A percentile compares a stretch with the other conserved stretches of the same genome.
phyloP scores from a whole-genome alignment of 108 stramenopile species.

The Nitzschia inconspicua region DNA sequence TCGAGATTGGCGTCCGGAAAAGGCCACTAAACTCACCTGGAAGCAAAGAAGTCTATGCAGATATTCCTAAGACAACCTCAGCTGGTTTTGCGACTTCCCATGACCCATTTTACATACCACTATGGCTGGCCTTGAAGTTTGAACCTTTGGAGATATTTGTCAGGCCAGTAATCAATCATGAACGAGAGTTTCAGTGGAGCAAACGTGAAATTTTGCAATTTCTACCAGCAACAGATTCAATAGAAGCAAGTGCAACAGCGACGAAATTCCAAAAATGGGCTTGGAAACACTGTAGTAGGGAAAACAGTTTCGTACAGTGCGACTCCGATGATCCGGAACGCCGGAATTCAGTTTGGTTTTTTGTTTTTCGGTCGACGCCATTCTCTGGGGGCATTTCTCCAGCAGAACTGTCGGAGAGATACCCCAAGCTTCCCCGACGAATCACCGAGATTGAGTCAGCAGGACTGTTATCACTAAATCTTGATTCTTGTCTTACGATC shows the following conservation, averaged over 20 bases:
- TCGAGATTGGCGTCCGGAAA: constrained; percentile 52
- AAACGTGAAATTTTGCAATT: constrained; percentile 30
- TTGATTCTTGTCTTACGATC: constrained; percentile 48
- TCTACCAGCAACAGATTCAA: too few species aligned
- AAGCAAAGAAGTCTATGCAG: not conserved
- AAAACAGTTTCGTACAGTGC: constrained; percentile 16
- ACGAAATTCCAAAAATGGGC: constrained; percentile 11
- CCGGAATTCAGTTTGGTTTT: constrained; percentile 6
- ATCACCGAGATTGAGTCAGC: constrained; percentile 5
- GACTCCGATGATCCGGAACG: not conserved
- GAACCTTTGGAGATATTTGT: constrained; percentile 30
- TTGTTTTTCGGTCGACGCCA: constrained; percentile 20
- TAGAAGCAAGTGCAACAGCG: not conserved
- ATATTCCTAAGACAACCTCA: not conserved
- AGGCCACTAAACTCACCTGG: not conserved
- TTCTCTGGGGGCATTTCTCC: too few species aligned
- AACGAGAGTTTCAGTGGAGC: constrained; percentile 26
- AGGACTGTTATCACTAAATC: constrained; percentile 29
- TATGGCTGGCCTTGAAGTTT: constrained; percentile 48
- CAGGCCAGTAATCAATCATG: constrained; percentile 14
- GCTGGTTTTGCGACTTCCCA: constrained; percentile 33
- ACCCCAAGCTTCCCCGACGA: not conserved
- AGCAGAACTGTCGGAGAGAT: not conserved
- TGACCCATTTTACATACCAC: constrained; percentile 41
- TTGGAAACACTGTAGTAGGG: constrained; percentile 29